Percentiles rank a stretch among this genome's conserved stretches.
Conservation (phyloP, 2,329 filamentous ascomycete species). For the Trichoderma hamatum region DNA sequence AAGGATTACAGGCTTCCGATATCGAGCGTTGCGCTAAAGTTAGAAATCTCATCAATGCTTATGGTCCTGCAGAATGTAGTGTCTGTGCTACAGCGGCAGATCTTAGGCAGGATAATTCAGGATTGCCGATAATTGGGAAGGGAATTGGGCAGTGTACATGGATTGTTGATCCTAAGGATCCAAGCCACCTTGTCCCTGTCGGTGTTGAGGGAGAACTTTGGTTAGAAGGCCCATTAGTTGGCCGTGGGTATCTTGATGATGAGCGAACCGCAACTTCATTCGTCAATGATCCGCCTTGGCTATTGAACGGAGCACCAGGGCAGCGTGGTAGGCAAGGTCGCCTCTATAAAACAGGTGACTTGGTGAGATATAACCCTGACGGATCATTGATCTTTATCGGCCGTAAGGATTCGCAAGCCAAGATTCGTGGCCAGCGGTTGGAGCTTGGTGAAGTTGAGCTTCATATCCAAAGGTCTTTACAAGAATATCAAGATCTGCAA, state of each 20-base stretch:
- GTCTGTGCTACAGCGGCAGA: background rate
- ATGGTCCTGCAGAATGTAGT: background rate
- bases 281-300: constrained; percentile 4
- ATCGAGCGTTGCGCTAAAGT: background rate
- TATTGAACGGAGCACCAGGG: background rate
- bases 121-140: background rate
- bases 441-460: constrained; percentile 43
- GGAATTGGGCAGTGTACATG: background rate
- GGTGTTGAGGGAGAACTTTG: background rate
- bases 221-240: background rate
- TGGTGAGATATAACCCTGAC: constrained; percentile 47
- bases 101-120: background rate
- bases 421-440: constrained; percentile 60
- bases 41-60: background rate
- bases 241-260: background rate
- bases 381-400: constrained; percentile 50
- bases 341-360: constrained; percentile 48
- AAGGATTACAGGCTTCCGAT: background rate
- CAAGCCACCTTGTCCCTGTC: background rate
- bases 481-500: background rate
- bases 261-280: background rate
- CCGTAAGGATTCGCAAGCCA: constrained; percentile 60
- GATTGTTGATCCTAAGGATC: background rate
- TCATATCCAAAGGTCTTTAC: constrained; percentile 29
- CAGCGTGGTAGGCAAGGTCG: background rate